Conservation (phyloP, 2,329 filamentous ascomycete species). For the Fusarium albidum region DNA sequence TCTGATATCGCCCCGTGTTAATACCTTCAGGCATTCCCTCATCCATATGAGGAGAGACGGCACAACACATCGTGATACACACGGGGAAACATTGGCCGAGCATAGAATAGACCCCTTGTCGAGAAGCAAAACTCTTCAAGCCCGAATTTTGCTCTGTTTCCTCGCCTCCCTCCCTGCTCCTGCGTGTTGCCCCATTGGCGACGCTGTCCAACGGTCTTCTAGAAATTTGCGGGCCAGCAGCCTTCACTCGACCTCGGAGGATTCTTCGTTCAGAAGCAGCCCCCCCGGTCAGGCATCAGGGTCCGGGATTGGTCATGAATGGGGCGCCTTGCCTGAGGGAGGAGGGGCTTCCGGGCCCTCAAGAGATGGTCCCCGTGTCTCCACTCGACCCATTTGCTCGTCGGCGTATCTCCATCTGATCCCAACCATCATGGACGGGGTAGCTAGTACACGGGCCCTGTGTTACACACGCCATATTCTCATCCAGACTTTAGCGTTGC, state of each 20-base stretch:
- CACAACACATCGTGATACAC: slow-evolving; percentile 12
- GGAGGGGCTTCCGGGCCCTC: slow-evolving; percentile 42
- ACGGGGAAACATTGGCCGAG: slow-evolving; percentile 18
- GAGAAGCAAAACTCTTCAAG: slow-evolving; percentile 39
- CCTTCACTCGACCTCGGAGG: slow-evolving; percentile 41
- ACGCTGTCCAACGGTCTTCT: slow-evolving; percentile 42
- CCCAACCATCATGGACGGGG: slow-evolving; percentile 34
- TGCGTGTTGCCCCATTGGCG: slow-evolving; percentile 33
- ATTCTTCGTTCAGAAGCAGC: slow-evolving; percentile 43
- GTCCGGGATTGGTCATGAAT: slow-evolving; percentile 37
- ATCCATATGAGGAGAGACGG: background rate
- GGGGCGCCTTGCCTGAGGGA: slow-evolving; percentile 35
- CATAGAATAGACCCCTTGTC: slow-evolving; percentile 33
- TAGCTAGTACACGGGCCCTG: slow-evolving; percentile 37
- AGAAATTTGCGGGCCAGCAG: slow-evolving; percentile 44
- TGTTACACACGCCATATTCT: slow-evolving; percentile 32
- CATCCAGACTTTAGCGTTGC: slow-evolving; percentile 34
- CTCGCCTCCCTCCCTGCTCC: slow-evolving; percentile 34
- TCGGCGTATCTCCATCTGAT: slow-evolving; percentile 39
- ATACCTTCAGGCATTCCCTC: slow-evolving; percentile 23
- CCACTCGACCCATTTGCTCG: slow-evolving; percentile 40
- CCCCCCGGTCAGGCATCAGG: slow-evolving; percentile 37
- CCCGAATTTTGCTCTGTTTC: slow-evolving; percentile 38
- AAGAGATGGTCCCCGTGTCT: slow-evolving; percentile 42
- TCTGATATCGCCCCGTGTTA: slow-evolving; percentile 30